These are phyloP conservation scores for Aspergillus eucalypticola DNA, from an alignment of 2,329 filamentous ascomycete genomes.

Conservation along the genomic window DNA sequence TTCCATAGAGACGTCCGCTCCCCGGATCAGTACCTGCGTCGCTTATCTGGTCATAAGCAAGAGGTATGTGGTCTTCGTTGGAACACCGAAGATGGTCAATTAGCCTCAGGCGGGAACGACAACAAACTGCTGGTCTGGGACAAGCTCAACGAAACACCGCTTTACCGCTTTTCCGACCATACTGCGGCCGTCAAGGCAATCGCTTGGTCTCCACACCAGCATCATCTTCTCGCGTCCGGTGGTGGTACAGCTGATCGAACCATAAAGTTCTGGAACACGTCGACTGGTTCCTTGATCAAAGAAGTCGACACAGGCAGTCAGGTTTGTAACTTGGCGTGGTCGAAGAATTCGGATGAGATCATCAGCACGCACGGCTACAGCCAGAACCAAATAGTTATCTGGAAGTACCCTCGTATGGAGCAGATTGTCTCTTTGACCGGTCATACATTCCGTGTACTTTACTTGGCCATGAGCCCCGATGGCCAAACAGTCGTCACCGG, in stretches of 20 bases:
- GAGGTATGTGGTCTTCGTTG: constrained; percentile 96
- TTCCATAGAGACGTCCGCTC: constrained; percentile 94
- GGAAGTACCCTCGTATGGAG: constrained; percentile 98
- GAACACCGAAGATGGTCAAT: constrained; percentile 93
- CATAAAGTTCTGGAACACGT: constrained; percentile 97
- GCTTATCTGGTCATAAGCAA: constrained; percentile 92
- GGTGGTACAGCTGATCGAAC: constrained; percentile 93
- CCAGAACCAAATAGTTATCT: constrained; percentile 98
- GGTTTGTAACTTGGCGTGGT: constrained; percentile 98
- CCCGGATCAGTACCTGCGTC: constrained; percentile 84
- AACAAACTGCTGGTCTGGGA: constrained; percentile 99
- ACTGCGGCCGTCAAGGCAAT: constrained; percentile 97
- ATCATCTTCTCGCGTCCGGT: constrained; percentile 88
- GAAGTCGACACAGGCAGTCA: constrained; percentile 96
- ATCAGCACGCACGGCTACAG: constrained; percentile 96
- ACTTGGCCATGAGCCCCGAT: constrained; percentile 95
- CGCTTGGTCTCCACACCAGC: constrained; percentile 95
- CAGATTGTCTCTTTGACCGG: constrained; percentile 94
- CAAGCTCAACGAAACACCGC: constrained; percentile 84
- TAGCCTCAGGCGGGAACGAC: constrained; percentile 95
- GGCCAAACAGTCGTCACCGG: constrained; percentile 92
- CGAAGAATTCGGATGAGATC: constrained; percentile 95
- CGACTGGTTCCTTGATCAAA: constrained; percentile 75
- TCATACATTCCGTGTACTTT: constrained; percentile 94
- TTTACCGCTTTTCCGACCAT: constrained; percentile 93